Percentiles rank a stretch among this genome's conserved stretches.
Evolutionary conservation across 306 rosid species (phyloP).

Genomic region (Rosa persica): DNA sequence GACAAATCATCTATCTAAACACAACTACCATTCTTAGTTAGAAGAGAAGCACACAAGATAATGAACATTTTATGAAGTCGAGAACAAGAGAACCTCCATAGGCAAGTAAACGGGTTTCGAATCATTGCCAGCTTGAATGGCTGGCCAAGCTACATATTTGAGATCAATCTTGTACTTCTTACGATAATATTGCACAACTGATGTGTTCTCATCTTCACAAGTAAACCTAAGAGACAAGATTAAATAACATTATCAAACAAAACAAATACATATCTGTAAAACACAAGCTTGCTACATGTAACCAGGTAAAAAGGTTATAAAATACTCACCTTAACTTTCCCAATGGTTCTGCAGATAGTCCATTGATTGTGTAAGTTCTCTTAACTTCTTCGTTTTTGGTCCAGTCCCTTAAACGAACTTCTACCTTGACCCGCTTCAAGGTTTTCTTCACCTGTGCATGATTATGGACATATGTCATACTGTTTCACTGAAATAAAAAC

Average conservation of each 20-base stretch:
- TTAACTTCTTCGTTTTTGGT: background rate
- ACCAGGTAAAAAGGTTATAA: background rate
- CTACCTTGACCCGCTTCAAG: slow-evolving; percentile 51
- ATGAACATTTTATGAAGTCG: background rate
- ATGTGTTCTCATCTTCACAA: slow-evolving; percentile 33
- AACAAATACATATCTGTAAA: too few species aligned
- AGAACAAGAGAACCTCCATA: slow-evolving; percentile 58
- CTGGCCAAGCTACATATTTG: slow-evolving; percentile 40
- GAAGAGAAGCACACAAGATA: background rate
- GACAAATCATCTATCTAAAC: background rate
- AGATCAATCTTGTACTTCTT: slow-evolving; percentile 42
- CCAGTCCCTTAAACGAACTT: slow-evolving; percentile 9
- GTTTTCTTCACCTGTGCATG: slow-evolving; percentile 47
- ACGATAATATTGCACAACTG: slow-evolving; percentile 49
- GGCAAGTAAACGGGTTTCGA: slow-evolving; percentile 58
- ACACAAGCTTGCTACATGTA: background rate
- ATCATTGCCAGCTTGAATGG: slow-evolving; percentile 69
- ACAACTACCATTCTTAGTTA: background rate
- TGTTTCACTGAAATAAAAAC: background rate
- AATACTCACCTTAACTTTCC: slow-evolving; percentile 52
- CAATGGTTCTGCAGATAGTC: slow-evolving; percentile 45
- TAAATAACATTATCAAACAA: background rate
- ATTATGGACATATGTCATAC: background rate
- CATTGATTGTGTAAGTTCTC: slow-evolving; percentile 44
- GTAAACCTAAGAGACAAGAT: slow-evolving; percentile 45